Percentiles rank a stretch among this genome's conserved stretches.
phyloP scores from a whole-genome alignment of 176 grass and related monocot species.

The Rhynchospora pubera region DNA sequence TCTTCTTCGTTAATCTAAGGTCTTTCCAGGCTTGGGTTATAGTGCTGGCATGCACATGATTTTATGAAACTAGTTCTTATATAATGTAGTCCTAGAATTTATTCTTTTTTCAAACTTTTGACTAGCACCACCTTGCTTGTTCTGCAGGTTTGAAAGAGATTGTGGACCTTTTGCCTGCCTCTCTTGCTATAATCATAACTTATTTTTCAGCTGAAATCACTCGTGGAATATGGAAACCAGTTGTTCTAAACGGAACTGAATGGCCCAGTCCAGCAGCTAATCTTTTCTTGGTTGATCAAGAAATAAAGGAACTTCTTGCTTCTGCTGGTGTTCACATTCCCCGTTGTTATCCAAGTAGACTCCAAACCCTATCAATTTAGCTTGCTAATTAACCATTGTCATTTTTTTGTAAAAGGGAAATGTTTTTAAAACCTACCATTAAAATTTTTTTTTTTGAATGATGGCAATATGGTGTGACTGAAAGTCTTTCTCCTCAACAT shows the following conservation, averaged over 20 bases:
- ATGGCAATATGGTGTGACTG: no score
- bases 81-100: background rate
- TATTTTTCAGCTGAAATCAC: constrained; percentile 76
- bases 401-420: background rate
- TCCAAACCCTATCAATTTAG: no score
- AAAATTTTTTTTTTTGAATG: constrained; percentile 21
- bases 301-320: constrained; percentile 62
- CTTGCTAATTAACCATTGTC: background rate
- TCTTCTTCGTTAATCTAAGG: no score
- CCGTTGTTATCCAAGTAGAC: constrained; percentile 40
- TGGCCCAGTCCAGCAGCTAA: constrained; percentile 62
- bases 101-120: constrained; percentile 4
- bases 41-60: background rate
- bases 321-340: constrained; percentile 48
- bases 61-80: background rate
- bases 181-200: constrained; percentile 53
- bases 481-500: no score
- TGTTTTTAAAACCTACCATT: no score
- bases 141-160: constrained; percentile 57
- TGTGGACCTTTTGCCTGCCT: constrained; percentile 68
- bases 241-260: constrained; percentile 62
- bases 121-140: background rate
- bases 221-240: constrained; percentile 75
- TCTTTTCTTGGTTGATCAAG: constrained; percentile 43
- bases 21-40: no score